A percentile compares a stretch with the other conserved stretches of the same genome.
Evolutionary conservation across 345 rosid genomes (phyloP).

Genomic region (Salix exigua): DNA sequence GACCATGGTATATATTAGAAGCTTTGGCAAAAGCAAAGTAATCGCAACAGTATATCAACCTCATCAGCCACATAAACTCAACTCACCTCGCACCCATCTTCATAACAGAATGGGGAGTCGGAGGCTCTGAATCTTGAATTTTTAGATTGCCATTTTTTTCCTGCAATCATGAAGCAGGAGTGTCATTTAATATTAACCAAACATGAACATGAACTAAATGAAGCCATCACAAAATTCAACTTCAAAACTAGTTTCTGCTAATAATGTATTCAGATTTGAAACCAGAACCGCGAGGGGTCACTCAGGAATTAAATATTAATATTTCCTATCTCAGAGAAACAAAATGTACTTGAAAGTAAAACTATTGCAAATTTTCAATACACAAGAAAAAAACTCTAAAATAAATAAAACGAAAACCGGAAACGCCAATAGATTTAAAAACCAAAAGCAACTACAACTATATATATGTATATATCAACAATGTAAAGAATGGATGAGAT

Average conservation of each 20-base stretch:
- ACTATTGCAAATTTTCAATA: neutral
- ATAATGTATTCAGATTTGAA: neutral
- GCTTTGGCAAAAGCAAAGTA: neutral
- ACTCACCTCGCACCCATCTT: slow-evolving; percentile 81
- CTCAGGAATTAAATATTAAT: neutral
- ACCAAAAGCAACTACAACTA: no score
- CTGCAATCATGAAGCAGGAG: slow-evolving; percentile 42
- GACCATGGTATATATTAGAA: slow-evolving; percentile 6
- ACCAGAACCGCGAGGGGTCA: neutral
- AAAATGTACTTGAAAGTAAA: neutral
- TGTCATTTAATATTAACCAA: neutral
- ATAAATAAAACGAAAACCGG: neutral
- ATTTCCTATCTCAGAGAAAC: neutral
- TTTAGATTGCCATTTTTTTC: slow-evolving; percentile 79
- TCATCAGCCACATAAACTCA: neutral
- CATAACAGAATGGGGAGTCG: slow-evolving; percentile 80
- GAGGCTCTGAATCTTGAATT: slow-evolving; percentile 92
- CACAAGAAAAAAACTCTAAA: no score
- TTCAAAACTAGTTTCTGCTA: neutral
- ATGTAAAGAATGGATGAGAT: slow-evolving; percentile 9
- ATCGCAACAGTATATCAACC: neutral
- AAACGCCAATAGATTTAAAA: neutral
- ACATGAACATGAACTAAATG: neutral
- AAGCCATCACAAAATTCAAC: neutral
- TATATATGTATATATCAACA: neutral